Conservation (phyloP, 345 rosid genomes). For the Eucalyptus erythrocorys region DNA sequence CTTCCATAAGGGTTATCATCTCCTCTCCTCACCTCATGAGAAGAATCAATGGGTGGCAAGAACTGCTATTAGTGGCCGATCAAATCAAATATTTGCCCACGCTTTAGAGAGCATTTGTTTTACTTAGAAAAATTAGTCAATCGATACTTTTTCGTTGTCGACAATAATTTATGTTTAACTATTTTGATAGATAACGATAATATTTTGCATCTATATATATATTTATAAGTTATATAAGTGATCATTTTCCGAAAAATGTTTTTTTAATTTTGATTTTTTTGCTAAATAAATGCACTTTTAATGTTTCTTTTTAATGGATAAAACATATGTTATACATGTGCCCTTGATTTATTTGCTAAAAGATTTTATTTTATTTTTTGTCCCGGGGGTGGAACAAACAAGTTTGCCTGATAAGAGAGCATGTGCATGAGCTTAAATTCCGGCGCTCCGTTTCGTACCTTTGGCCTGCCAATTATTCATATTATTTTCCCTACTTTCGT, state of each 20-base stretch:
- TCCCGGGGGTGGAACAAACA: not conserved
- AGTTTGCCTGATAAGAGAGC: not conserved
- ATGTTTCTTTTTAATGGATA: not conserved
- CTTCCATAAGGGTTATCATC: not conserved
- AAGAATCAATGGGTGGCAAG: not conserved
- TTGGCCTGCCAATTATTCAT: not conserved
- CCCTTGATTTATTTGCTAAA: not conserved
- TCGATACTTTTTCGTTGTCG: no score
- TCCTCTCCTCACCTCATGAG: not conserved
- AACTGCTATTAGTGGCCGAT: not conserved
- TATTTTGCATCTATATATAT: no score
- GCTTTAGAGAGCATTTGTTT: rapidly evolving
- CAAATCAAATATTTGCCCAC: no score
- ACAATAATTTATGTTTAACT: no score
- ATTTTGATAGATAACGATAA: no score
- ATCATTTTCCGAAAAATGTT: no score
- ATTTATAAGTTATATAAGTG: no score
- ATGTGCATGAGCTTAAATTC: not conserved
- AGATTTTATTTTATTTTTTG: not conserved
- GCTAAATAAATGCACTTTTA: not conserved
- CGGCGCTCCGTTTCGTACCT: not conserved
- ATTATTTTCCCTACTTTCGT: not conserved
- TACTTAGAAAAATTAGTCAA: no score
- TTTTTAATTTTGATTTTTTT: no score
- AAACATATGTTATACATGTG: not conserved